Conservation (phyloP, 306 rosid genomes). For the Inga leiocalycina region DNA sequence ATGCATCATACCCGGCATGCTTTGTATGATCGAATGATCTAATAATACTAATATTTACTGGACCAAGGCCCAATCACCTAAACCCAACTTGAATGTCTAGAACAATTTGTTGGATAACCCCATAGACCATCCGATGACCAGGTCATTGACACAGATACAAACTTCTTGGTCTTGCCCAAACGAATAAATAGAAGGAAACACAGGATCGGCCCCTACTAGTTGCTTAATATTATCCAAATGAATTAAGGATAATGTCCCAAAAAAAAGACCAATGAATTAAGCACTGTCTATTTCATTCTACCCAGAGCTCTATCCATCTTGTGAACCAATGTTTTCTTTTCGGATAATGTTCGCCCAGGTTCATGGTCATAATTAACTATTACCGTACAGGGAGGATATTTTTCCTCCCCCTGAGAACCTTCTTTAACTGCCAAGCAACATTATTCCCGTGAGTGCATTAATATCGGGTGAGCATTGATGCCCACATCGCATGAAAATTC, state of each 20-base stretch:
- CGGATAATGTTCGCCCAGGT: neutral
- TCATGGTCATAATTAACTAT: too few relatives aligned
- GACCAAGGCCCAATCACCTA: neutral
- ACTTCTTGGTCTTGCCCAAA: neutral
- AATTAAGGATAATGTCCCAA: neutral
- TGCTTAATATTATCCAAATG: neutral
- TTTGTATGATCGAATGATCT: neutral
- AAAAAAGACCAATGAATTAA: neutral
- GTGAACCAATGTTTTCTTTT: neutral
- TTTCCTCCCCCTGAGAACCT: neutral
- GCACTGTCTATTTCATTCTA: neutral
- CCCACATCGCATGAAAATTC: neutral
- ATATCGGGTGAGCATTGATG: neutral
- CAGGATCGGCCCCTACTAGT: neutral
- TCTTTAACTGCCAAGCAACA: slow-evolving; percentile 3
- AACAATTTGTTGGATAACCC: too few relatives aligned
- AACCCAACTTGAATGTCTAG: neutral
- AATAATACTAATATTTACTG: neutral
- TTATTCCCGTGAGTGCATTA: neutral
- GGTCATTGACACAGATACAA: neutral
- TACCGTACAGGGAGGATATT: neutral
- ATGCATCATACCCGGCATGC: too few relatives aligned
- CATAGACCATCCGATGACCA: neutral
- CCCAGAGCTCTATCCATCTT: neutral
- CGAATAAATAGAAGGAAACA: neutral